Base-by-base conservation (phyloP, 768 basidiomycete genomes). In the Psilocybe cyanescens region DNA sequence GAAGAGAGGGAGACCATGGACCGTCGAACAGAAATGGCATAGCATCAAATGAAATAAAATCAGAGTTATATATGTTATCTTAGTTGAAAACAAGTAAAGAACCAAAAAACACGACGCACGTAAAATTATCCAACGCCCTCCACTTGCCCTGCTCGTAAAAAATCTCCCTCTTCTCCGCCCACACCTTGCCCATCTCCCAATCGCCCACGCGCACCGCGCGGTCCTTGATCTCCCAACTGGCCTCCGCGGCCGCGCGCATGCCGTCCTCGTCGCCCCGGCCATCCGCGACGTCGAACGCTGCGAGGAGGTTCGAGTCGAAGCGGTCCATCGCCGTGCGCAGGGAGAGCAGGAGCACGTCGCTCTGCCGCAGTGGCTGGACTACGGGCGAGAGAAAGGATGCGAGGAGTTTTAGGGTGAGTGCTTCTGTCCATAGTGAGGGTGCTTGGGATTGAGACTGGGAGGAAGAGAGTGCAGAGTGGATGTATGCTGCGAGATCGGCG, bases 171-270 rank as follows among this genome's bases (percentile, higher is more conserved):
- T 97, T 96, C 76, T 99, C 96, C 1, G 92, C 89, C 94, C 97
- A 99, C 16, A 96, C 89, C 65, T 94, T 90, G 0, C 93, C 93
- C 81, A 97, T 87, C 74, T 97, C 96, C 93, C 93, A 96, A 59
- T 94, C 91, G 9, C 93, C 92, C 80, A 97, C 87, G 74, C 97
- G 95, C 93, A 92, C 72, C 11, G 61, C 59, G 12, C 65, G 51
- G 58, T 83, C 81, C 84, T 89, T 91, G 0, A 97, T 86, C 63
- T 90, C 86, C 95, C 95, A 98, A 68, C 92, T 90, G 0, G 92
- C 85, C 58, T 86, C 86, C 4, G 95, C 93, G 0, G 89, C 90
- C 57, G 91, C 87, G 55, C 82, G 80, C 96, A 99, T 98, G 11
- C 77, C 83, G 1, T 63, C 71, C 68, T 97, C 94, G 64, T 97